Base-by-base conservation (phyloP, 441 rosid genomes). In the Hura crepitans region DNA sequence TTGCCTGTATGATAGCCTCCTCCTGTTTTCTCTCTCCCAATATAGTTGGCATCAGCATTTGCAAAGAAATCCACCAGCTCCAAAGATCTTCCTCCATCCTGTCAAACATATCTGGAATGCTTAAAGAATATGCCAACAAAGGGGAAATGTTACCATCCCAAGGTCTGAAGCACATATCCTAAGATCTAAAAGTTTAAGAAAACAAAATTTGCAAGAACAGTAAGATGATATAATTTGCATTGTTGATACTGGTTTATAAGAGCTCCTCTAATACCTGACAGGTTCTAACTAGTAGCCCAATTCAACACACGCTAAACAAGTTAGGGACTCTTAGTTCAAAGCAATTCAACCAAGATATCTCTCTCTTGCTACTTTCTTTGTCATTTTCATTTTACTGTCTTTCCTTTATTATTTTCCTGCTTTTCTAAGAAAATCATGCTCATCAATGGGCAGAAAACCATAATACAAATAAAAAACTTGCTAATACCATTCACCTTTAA, bases 1-100 rank as follows among this genome's bases (percentile, higher is more conserved):
- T 76, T 84, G 57, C 75, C 78, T 30, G 78, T 70, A 62, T 64
- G 78, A 71, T 82, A 74, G 71, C 74, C 78, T 76, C 82, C 85
- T 63, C 86, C 79, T 4, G 66, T 75, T 75, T 72, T 81, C 57
- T 81, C 92, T 76, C 75, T 77, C 66, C 85, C 85, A 11, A 65
- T 73, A 82, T 72, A 82, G 81, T 74, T 83, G 74, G 86, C 76
- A 65, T 87, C 93, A 62, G 88, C 84, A 74, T 81, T 85, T 22
- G 87, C 94, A 75, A 94, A 92, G 86, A 83, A 90, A 78, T 80
- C 86, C 67, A 92, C 94, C 81, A 94, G 83, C 61, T 85, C 96
- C 31, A 75, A 81, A 70, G 89, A 81, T 72, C 79, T 80, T 63
- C 83, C 84, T 43, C 88, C 89, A 72, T 80, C 89, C 97, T 93